These are phyloP conservation scores for Corynascus novoguineensis DNA, from an alignment of 495 filamentous ascomycete genomes.

Conservation along the genomic window DNA sequence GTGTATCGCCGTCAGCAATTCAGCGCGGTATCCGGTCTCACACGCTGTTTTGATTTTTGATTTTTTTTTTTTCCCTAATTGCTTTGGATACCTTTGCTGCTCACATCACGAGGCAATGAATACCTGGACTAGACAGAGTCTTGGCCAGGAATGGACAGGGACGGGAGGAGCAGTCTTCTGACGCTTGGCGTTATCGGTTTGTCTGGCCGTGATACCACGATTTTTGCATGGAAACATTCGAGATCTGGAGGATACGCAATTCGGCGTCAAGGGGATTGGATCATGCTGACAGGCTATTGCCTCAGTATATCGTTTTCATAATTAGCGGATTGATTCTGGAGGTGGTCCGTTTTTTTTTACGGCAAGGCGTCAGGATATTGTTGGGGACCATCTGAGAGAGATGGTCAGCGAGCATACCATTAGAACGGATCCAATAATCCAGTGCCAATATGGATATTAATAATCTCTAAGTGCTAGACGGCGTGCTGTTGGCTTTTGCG, in stretches of 20 bases:
- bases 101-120: no score
- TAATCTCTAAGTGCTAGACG: not conserved
- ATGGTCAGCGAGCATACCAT: not conserved
- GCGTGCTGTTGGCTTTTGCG: no score
- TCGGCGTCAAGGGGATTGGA: not conserved
- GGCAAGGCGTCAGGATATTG: not conserved
- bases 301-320: no score
- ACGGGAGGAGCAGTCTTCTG: not conserved
- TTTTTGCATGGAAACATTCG: no score
- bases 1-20: not conserved
- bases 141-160: not conserved
- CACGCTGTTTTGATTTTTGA: no score
- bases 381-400: not conserved
- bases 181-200: not conserved
- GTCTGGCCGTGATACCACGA: not conserved
- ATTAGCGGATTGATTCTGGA: not conserved
- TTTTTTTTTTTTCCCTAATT: no score
- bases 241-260: not conserved
- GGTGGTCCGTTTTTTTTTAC: not conserved
- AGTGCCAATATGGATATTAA: not conserved
- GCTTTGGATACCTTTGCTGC: no score
- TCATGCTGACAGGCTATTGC: no score
- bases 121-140: no score
- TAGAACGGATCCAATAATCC: not conserved
- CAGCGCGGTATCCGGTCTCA: no score